A percentile compares a stretch with the other conserved stretches of the same genome.
phyloP scores from a whole-genome alignment of 805 yeast genomes.

The Candida dajiaensis region DNA sequence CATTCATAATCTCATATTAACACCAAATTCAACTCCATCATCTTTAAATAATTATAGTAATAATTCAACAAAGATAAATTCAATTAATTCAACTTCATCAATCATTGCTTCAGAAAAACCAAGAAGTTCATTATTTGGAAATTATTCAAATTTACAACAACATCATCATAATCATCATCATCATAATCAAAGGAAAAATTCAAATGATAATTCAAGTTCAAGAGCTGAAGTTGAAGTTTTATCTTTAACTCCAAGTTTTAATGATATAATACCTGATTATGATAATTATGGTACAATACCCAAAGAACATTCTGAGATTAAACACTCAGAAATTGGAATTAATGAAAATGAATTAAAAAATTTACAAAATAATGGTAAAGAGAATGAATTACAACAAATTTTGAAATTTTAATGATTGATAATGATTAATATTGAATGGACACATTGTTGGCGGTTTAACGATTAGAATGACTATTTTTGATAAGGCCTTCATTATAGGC shows the following conservation, averaged over 20 bases:
- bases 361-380: not conserved
- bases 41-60: not conserved
- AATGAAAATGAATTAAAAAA: slow-evolving; percentile 2
- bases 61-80: not conserved
- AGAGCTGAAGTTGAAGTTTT: slow-evolving; percentile 29
- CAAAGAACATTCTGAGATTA: not conserved
- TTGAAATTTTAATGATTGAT: slow-evolving; percentile 5
- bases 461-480: too few relatives aligned
- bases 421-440: too few relatives aligned
- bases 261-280: slow-evolving; percentile 27
- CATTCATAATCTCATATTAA: not conserved
- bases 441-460: too few relatives aligned
- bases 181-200: not conserved
- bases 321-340: slow-evolving; percentile 1
- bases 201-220: slow-evolving; percentile 1
- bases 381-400: slow-evolving; percentile 6
- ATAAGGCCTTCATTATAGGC: too few relatives aligned
- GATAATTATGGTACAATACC: not conserved
- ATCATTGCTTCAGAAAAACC: not conserved
- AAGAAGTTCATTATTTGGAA: slow-evolving; percentile 4
- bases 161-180: too few relatives aligned
- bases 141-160: slow-evolving; percentile 2
- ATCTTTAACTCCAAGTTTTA: slow-evolving; percentile 34
- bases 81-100: not conserved
- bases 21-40: not conserved